Evolutionary conservation across 2,329 filamentous ascomycete genomes (phyloP).

Genomic region (Thermothelomyces thermophilus): DNA sequence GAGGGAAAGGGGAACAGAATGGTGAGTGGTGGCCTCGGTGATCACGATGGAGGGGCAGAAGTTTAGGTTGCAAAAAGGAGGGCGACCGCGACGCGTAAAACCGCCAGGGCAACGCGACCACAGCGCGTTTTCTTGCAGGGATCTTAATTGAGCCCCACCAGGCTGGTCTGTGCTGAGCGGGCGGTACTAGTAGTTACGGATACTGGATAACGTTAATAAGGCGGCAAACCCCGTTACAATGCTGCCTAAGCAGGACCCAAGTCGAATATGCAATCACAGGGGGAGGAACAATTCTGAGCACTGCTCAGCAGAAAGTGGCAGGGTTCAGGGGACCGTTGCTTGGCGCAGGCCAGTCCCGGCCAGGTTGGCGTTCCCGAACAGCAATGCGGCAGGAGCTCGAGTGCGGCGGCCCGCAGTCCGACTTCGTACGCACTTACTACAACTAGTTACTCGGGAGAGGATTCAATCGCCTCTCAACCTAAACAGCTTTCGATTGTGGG

Average conservation of each 20-base stretch:
- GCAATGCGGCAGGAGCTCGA: slow-evolving; percentile 4
- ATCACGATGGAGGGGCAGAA: slow-evolving; percentile 15
- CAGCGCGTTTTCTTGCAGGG: slow-evolving; percentile 21
- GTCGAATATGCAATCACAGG: slow-evolving; percentile 3
- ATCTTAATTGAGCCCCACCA: slow-evolving; percentile 19
- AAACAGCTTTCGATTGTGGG: too few relatives aligned
- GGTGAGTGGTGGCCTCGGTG: not conserved
- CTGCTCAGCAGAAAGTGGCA: slow-evolving; percentile 7
- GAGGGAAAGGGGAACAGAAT: not conserved
- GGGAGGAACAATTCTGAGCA: not conserved
- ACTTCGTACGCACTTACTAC: too few relatives aligned
- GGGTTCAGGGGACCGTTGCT: not conserved
- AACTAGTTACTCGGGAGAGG: too few relatives aligned
- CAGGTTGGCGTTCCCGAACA: slow-evolving; percentile 3
- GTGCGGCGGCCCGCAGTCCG: not conserved
- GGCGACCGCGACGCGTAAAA: slow-evolving; percentile 21
- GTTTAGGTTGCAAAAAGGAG: slow-evolving; percentile 13
- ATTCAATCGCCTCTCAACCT: too few relatives aligned
- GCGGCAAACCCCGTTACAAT: not conserved
- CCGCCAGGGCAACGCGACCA: slow-evolving; percentile 14
- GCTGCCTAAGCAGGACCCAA: not conserved
- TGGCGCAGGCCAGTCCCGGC: slow-evolving; percentile 12
- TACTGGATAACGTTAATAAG: too few relatives aligned
- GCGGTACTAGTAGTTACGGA: too few relatives aligned
- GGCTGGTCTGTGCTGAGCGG: slow-evolving; percentile 9